These are phyloP conservation scores for Teunomyces tritomae DNA, from an alignment of 805 yeast species.

Conservation along the genomic window DNA sequence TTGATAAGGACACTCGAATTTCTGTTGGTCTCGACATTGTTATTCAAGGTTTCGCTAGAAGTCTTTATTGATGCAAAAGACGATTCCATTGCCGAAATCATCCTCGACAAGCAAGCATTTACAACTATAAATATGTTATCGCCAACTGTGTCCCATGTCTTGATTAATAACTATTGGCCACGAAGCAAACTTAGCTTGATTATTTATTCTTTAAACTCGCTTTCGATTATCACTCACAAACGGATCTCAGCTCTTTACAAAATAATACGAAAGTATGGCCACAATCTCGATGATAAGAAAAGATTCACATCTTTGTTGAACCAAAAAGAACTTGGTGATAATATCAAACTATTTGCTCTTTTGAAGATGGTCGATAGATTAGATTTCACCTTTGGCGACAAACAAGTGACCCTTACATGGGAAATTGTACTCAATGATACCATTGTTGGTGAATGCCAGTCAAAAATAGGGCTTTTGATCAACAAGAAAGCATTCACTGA, in stretches of 20 bases:
- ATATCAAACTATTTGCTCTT: constrained; percentile 14
- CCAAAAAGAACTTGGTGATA: constrained; percentile 14
- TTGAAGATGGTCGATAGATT: constrained; percentile 21
- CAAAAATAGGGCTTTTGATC: constrained; percentile 13
- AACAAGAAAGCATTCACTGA: background rate
- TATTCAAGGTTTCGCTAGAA: constrained; percentile 19
- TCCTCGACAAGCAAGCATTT: background rate
- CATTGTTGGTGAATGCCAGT: constrained; percentile 23
- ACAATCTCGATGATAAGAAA: constrained; percentile 11
- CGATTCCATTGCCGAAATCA: constrained; percentile 8
- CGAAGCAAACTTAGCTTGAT: constrained; percentile 24
- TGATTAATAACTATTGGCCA: constrained; percentile 24
- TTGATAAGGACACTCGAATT: constrained; percentile 16
- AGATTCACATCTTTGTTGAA: constrained; percentile 8
- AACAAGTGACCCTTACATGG: constrained; percentile 19
- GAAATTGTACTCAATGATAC: constrained; percentile 19
- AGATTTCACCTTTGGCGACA: constrained; percentile 11
- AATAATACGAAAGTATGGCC: constrained; percentile 17
- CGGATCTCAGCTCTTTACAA: constrained; percentile 21
- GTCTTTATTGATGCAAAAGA: constrained; percentile 13
- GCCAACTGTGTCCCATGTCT: constrained; percentile 16
- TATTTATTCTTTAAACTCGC: constrained; percentile 30
- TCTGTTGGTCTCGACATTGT: constrained; percentile 16
- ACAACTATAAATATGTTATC: constrained; percentile 20
- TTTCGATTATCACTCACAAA: constrained; percentile 23